Base-by-base conservation (phyloP, 441 rosid genomes). In the Erodium chrysanthum region DNA sequence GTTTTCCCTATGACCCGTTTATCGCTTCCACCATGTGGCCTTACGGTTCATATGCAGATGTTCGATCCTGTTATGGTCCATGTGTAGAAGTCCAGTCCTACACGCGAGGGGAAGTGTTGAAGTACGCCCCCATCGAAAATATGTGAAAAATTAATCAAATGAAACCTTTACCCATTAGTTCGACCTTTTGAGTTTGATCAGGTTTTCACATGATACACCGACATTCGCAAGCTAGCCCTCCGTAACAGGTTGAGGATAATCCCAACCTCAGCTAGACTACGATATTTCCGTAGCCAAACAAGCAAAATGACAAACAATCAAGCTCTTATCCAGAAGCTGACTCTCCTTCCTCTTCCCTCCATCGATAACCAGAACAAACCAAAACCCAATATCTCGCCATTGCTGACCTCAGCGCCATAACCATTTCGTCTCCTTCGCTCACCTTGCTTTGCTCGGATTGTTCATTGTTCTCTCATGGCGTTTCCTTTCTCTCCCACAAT, bases 401-500 rank as follows among this genome's bases (percentile, higher is more conserved):
- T 2, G 15, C 15, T 14, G 7, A 4, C 1, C 20, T 48, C 20
- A 14, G 4, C 54, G 17, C 18, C 18, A 48, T 48, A 48, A 12
- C 54, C 54, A 48, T 5, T 48, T 12, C 54, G 11, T n/a, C 6
- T 48, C n/a, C n/a, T 48, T 14, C 18, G 17, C 17, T 14, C 54
- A 1, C 7, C 7, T 48, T n/a, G 15, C 20, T n/a, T 2, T n/a
- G 18, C 14, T 40, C 48, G 14, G 48, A 14, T 14, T 14, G 17
- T 14, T 14, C 50, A 40, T 3, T n/a, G n/a, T n/a, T n/a, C 35
- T 31, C 6, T 63, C 75, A 82, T 84, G 91, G 89, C 91, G 0
- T 58, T 82, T 62, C 77, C 84, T 7, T 68, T 82, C 75, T 72
- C 80, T 64, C 68, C 79, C 44, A 17, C 74, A 0, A 52, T 79